Evolutionary conservation across 2,329 filamentous ascomycete genomes (phyloP), one percentile per base, ranked within the genome.

Genomic region (Pyrenochaeta sp.): DNA sequence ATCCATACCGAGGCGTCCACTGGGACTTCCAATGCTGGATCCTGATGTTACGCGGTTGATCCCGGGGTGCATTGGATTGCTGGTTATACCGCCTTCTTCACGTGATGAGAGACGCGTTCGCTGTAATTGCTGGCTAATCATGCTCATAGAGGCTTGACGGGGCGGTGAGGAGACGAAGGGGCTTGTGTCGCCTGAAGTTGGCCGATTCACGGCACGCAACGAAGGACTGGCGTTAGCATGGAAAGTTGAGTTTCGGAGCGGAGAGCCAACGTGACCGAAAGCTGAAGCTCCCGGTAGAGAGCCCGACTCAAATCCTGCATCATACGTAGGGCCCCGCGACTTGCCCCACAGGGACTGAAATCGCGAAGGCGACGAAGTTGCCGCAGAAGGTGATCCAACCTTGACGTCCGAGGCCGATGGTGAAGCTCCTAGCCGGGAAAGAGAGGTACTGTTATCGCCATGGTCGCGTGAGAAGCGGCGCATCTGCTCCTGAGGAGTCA

Each of bases 181-280:
- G 44, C 82, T 82, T 12, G 80, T 74, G 59, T 85, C 83, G 32
- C 80, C 81, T 7, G 81, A 79, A 2, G 77, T 68, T 4, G 81
- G 78, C 12, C 82, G 80, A 62, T 79, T 79, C 37, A 84, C 82
- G 42, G 84, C 81, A 15, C 83, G 81, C 15, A 86, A 66, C 25
- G 80, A 79, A n/a, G 83, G 83, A 59, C 80, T 85, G 27, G 79
- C 80, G 46, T 76, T 80, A 45, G 81, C 76, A 63, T 83, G 80
- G 36, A 86, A 73, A 6, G 82, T 83, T 2, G 86, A 86, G 69
- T 89, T 88, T 50, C 88, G 86, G 0, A 90, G 82, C 9, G 88
- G 88, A 2, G 88, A 90, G 37, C 88, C 88, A 44, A 90, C 83
- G 68, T 88, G 86, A 44, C 86, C 85, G 52, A 87, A 83, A 1